phyloP scores from a whole-genome alignment of 2,329 filamentous ascomycete species.

The Pseudogymnoascus sp. region DNA sequence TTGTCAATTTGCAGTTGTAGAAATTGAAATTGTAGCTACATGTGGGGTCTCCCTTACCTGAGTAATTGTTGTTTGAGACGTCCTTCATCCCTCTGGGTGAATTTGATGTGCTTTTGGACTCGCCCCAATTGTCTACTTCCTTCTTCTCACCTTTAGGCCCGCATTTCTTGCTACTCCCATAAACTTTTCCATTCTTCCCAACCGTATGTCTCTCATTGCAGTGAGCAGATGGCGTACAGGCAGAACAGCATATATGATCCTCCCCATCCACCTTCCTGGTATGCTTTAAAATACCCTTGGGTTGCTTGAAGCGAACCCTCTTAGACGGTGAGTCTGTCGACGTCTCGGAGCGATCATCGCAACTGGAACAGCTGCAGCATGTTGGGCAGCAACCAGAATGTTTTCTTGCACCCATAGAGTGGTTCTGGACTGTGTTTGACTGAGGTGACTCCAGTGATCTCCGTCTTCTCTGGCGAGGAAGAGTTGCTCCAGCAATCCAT shows the following conservation, averaged over 20 bases:
- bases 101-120: background rate
- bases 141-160: background rate
- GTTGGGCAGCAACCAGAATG: background rate
- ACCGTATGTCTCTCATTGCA: background rate
- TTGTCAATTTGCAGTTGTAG: background rate
- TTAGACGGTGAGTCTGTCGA: background rate
- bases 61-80: background rate
- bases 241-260: constrained; percentile 1
- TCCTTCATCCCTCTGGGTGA: background rate
- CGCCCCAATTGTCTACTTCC: background rate
- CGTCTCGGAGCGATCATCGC: background rate
- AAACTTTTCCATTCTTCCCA: background rate
- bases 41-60: background rate
- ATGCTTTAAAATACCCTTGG: background rate
- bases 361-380: background rate
- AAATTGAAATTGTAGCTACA: background rate
- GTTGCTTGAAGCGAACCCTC: background rate
- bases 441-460: background rate
- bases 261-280: background rate
- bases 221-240: background rate
- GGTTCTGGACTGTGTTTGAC: background rate
- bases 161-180: background rate
- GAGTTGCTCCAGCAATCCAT: background rate
- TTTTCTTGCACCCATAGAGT: background rate
- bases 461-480: background rate